Evolutionary conservation across 2,329 filamentous ascomycete species (phyloP).

Genomic region (Scolecobasidium constrictum): DNA sequence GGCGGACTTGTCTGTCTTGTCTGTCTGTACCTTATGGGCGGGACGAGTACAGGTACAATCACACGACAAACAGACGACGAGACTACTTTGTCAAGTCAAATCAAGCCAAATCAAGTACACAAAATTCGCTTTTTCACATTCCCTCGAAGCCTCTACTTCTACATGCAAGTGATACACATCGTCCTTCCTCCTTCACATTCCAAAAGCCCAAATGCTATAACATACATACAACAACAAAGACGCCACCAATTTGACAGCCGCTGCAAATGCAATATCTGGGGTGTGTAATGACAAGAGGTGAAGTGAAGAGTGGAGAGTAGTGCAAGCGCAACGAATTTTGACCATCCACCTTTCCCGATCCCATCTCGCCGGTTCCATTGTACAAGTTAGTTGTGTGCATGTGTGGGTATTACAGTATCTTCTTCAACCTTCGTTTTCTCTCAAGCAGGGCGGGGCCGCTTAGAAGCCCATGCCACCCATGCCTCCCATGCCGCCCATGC

Average conservation of each 20-base stretch:
- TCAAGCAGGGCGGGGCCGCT: not conserved
- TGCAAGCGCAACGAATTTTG: too few species aligned
- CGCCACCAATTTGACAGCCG: not conserved
- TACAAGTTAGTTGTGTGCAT: too few species aligned
- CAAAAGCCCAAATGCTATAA: not conserved
- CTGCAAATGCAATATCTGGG: constrained; percentile 1
- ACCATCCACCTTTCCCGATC: too few species aligned
- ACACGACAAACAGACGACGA: too few species aligned
- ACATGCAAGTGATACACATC: not conserved
- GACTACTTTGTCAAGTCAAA: too few species aligned
- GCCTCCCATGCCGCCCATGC: constrained; percentile 43
- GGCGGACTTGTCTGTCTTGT: too few species aligned
- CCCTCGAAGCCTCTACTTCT: not conserved
- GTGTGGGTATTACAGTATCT: not conserved
- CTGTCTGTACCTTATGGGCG: too few species aligned
- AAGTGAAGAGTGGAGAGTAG: not conserved
- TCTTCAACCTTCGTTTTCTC: not conserved
- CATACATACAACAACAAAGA: not conserved
- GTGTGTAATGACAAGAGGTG: not conserved
- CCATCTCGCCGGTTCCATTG: too few species aligned
- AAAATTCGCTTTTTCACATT: too few species aligned
- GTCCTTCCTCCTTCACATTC: not conserved
- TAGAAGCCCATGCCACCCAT: constrained; percentile 43
- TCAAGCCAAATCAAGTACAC: too few species aligned
- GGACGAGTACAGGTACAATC: too few species aligned